Evolutionary conservation across 441 rosid species (phyloP), one percentile per base, ranked within the genome.

Genomic region (Erodium texanum): DNA sequence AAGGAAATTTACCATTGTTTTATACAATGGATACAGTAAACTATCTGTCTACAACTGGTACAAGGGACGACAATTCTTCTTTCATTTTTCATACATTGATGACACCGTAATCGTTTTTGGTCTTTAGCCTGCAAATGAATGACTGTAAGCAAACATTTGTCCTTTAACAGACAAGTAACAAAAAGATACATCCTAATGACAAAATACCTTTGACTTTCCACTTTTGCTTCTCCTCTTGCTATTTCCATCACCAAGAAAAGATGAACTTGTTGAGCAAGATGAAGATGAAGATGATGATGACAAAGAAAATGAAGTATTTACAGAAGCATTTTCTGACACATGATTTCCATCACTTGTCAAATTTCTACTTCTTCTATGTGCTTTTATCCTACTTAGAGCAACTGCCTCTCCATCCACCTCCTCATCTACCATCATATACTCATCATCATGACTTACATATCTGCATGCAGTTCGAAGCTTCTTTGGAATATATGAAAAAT

Each of bases 11-110:
- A 88, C 99, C 99, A 94, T 59, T 75, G 74, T 78, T 70, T 85
- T 72, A 94, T 85, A 58, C 98, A 94, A 34, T 73, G 81, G 73
- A 74, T 34, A 70, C 99, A 94, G 62, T 89, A 92, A 41, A 85
- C 23, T 64, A 64, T 87, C 73, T 77, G 73, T 75, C 79, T 71
- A 68, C 98, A 92, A 29, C 50, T 82, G 24, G 58, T 69, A 73
- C 99, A 94, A 8, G 85, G 87, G 68, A 92, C 86, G 29, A 84
- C 86, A 24, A 61, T 71, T 85, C 76, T 86, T 74, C 84, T 83
- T 68, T 82, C 91, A 20, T 65, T 73, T 69, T 78, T 84, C 83
- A 66, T 74, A 80, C 99, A 94, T 65, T 94, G 99, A 73, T 94
- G 99, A 70, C 99, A 94, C 68, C 71, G 83, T 7, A 77, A 69